Evolutionary conservation across 148 eudicot genomes (phyloP).

Genomic region (Beta vulgaris): DNA sequence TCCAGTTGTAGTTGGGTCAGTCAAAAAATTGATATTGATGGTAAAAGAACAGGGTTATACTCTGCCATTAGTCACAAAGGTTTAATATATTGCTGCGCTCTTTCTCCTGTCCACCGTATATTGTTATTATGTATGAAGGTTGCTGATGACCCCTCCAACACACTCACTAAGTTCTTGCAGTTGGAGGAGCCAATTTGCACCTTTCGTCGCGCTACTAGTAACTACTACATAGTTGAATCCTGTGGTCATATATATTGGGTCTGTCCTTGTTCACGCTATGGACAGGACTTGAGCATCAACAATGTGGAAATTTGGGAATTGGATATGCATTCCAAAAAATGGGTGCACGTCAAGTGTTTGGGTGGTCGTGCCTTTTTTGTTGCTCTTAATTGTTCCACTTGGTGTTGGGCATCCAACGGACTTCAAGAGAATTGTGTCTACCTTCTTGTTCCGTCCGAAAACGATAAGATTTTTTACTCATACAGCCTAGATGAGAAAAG

Average conservation of each 20-base stretch:
- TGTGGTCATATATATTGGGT: neutral
- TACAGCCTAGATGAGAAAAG: conserved; percentile 6
- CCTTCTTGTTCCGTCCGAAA: neutral
- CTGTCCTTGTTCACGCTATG: neutral
- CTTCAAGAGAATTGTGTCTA: conserved; percentile 12
- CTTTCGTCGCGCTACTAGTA: too few relatives aligned
- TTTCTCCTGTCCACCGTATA: too few relatives aligned
- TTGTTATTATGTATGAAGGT: neutral
- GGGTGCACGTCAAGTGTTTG: conserved; percentile 4
- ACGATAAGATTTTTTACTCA: neutral
- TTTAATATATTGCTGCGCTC: too few relatives aligned
- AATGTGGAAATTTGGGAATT: conserved; percentile 13
- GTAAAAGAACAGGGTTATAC: neutral
- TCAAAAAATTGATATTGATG: neutral
- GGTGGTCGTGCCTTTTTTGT: conserved; percentile 12
- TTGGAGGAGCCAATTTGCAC: neutral
- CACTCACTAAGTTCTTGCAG: neutral
- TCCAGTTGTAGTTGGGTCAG: neutral
- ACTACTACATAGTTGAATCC: conserved; percentile 13
- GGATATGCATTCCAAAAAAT: too few relatives aligned
- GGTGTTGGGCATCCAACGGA: conserved; percentile 7
- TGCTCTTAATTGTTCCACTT: neutral
- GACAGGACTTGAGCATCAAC: neutral
- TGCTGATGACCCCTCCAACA: neutral
- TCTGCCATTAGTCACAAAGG: too few relatives aligned